Conservation (phyloP, 78 protist species). For the slime mould (Dictyostelium discoideum) region dicty_2.7 NC_007091.3:2776001-2776500, state of each 20-base stretch:
- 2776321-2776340: too few relatives aligned
- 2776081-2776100: constrained; percentile 31
- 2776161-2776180: constrained; percentile 16
- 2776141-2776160: constrained; percentile 33
- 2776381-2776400: neutral
- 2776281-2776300: neutral
- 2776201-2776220: constrained; percentile 38
- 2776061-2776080: constrained; percentile 36
- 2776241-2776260: constrained; percentile 19
- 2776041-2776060: constrained; percentile 85
- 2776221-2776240: neutral
- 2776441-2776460: constrained; percentile 93
- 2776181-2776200: constrained; percentile 20
- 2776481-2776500: constrained; percentile 93
- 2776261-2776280: neutral
- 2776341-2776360: neutral
- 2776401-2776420: constrained; percentile 89
- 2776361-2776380: neutral
- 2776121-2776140: constrained; percentile 43
- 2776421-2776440: constrained; percentile 54
- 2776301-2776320: too few relatives aligned
- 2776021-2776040: constrained; percentile 81
- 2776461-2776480: constrained; percentile 89
- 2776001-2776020: constrained; percentile 83
- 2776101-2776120: constrained; percentile 3